Evolutionary conservation across 2,329 filamentous ascomycete genomes (phyloP), one percentile per base, ranked within the genome.

Genomic region (Zelopaecilomyces penicillatus): DNA sequence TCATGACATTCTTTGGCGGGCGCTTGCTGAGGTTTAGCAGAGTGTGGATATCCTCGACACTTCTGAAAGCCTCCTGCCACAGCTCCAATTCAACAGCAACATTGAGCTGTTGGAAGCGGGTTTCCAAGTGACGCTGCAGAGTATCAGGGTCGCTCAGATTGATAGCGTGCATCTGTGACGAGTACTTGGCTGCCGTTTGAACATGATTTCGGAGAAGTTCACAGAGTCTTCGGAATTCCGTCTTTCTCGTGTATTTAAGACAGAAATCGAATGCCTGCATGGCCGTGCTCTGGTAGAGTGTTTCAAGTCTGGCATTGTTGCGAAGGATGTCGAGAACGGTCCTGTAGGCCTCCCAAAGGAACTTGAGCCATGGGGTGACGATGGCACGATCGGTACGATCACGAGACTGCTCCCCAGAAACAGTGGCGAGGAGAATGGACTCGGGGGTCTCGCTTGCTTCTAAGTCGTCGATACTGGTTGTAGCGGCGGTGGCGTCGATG

Each of bases 11-110:
- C 83, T 97, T 97, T 44, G 93, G 85, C 34, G 90, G 90, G 45
- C 93, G 87, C 80, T 97, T 97, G 83, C 91, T 97, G 57, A 97
- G 78, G 73, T 85, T 97, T 55, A 98, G 82, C 44, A 98, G 80
- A 42, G 90, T 97, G 73, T 98, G 93, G 56, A 97, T 97, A 64
- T 98, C 93, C 71, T 98, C 93, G 41, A 98, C 91, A 62, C 89
- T 96, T 66, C 93, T 87, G 85, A 98, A 98, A 53, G 93, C 93
- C 73, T 98, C 93, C 70, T 98, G 93, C 93, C 93, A 98, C 37
- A 98, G 73, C 70, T 98, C 93, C 46, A 98, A 78, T 71, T 98
- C 93, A 48, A 97, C 93, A 38, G 93, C 93, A 39, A 97, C 93
- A 61, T 98, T 97, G 51, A 98, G 75, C 73, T 98, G 93, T 72